These are phyloP conservation scores for Trichoderma sp. DNA, from an alignment of 2,329 filamentous ascomycete genomes.

Conservation along the genomic window DNA sequence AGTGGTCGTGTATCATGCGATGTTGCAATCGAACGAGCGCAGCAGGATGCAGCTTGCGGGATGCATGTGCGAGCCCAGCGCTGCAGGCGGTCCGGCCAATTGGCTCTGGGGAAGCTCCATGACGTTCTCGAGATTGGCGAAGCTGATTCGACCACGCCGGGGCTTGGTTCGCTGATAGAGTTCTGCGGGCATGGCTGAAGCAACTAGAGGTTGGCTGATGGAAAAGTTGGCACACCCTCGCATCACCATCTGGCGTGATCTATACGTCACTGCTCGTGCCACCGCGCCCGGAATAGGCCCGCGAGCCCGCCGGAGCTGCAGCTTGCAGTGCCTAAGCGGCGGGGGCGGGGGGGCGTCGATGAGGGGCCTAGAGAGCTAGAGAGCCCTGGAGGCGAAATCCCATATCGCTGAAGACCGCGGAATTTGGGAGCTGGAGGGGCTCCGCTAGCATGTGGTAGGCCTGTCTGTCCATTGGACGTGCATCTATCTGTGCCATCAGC, in stretches of 20 bases:
- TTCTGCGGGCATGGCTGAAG: background rate
- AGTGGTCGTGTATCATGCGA: background rate
- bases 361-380: background rate
- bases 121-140: conserved; percentile 5
- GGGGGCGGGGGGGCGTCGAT: background rate
- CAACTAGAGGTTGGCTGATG: conserved; percentile 9
- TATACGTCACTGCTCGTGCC: conserved; percentile 10
- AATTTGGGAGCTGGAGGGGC: background rate
- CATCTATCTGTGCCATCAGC: background rate
- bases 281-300: background rate
- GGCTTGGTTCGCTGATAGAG: conserved; percentile 8
- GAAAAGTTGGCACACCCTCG: conserved; percentile 14
- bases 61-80: background rate
- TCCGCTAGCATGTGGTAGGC: conserved; percentile 11
- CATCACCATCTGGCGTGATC: conserved; percentile 18
- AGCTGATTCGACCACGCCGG: conserved; percentile 13
- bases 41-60: conserved; percentile 3
- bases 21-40: conserved; percentile 13
- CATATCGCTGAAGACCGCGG: background rate
- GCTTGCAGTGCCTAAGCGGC: background rate
- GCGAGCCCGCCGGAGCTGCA: background rate
- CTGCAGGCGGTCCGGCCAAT: background rate
- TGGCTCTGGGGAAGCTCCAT: background rate
- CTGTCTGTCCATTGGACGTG: background rate
- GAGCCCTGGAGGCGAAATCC: background rate